Base-by-base conservation (phyloP, 202 grass and related monocot species). In the Eragrostis tef region DNA sequence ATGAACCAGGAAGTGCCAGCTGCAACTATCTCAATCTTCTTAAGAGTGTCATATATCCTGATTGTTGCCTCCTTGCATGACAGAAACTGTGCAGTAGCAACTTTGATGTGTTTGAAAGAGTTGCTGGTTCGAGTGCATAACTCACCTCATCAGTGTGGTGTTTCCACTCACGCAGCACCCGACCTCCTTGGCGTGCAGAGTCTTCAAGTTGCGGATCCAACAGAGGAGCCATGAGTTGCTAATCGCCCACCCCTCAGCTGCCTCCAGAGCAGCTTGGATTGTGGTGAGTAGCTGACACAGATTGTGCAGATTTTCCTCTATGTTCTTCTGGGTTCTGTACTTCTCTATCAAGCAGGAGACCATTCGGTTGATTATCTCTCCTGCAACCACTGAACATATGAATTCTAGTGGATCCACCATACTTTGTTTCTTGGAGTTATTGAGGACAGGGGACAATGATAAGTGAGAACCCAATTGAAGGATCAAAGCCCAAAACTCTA, bases 391-490 rank as follows among this genome's bases (percentile, higher is more conserved):
- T 42, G 47, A 54, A 54, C 62, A 79, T 2, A 66, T 21, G 16
- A 54, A 46, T 27, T 79, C 47, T 2, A 54, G 47, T 16, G 48
- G 27, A 79, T 79, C 77, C 47, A 79, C 12, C 27, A 54, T 79
- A 39, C 24, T 19, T 64, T 78, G 0, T 21, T 20, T 57, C 42
- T 27, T 26, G 22, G 24, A 77, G 48, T 24, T 62, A 20, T 46
- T 31, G 24, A 77, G 58, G 12, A 27, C 6, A 77, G 17, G 21
- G 44, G 11, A 29, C 34, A 39, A 39, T 5, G 34, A 39, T 39
- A 3, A 39, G 34, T 39, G 34, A 39, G 34, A 39, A 39, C 3
- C 34, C 3, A 17, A 71, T 29, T 29, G 24, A 24, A 46, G 11
- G 11, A 19, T 0, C 41, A 68, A 68, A 68, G 41, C 65, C 41